phyloP scores from a whole-genome alignment of 2,329 filamentous ascomycete species.

The Pseudogymnoascus sp. region DNA sequence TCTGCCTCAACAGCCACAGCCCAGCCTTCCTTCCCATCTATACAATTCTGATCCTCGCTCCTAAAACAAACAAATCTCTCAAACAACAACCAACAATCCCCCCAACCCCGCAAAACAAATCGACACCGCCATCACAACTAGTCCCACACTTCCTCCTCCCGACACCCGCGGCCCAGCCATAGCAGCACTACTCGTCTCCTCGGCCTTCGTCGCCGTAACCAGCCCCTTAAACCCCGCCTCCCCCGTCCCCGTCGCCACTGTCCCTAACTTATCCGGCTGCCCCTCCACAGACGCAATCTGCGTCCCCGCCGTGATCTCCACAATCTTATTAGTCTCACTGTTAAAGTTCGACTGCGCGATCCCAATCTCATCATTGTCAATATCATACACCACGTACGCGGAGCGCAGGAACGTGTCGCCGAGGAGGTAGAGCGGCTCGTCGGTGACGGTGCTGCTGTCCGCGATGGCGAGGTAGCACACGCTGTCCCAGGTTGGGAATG shows the following conservation, averaged over 20 bases:
- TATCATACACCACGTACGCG: constrained; percentile 50
- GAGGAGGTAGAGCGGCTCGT: constrained; percentile 44
- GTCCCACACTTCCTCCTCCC: neutral
- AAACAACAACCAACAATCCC: neutral
- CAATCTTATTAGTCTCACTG: constrained; percentile 35
- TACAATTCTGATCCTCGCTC: neutral
- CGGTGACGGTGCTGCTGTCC: constrained; percentile 25
- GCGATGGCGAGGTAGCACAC: constrained; percentile 46
- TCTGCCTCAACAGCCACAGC: neutral
- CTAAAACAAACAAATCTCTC: neutral
- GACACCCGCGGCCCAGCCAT: neutral
- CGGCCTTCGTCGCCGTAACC: neutral
- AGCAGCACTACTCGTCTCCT: neutral
- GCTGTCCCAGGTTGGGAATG: constrained; percentile 11
- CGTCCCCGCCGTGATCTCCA: constrained; percentile 33
- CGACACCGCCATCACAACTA: neutral
- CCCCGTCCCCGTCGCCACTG: neutral
- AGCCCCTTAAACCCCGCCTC: neutral
- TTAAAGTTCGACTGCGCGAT: constrained; percentile 47
- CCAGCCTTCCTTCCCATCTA: neutral
- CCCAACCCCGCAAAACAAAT: neutral
- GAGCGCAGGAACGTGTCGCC: constrained; percentile 53
- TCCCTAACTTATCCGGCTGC: neutral
- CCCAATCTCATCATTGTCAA: constrained; percentile 42
- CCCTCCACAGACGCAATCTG: neutral